These are phyloP conservation scores for Ramularia collo-cygni DNA, from an alignment of 2,329 filamentous ascomycete species.

Conservation along the genomic window DNA sequence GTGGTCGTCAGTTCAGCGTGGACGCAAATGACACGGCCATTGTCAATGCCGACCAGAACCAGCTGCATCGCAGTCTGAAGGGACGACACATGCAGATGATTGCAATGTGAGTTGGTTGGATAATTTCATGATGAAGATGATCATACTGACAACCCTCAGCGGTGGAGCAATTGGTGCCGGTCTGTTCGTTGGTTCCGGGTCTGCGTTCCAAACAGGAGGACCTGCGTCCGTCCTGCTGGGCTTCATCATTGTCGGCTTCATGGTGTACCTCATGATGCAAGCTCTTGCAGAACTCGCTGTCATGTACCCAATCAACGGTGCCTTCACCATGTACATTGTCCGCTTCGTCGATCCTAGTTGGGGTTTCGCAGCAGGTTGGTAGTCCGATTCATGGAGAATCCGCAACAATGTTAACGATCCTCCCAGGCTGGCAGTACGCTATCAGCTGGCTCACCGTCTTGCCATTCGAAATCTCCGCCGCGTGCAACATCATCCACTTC, in stretches of 20 bases:
- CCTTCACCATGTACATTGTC: slow-evolving; percentile 30
- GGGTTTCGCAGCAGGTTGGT: slow-evolving; percentile 24
- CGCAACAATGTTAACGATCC: neutral
- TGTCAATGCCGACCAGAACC: slow-evolving; percentile 16
- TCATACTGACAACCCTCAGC: too few relatives aligned
- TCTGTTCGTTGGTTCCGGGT: slow-evolving; percentile 47
- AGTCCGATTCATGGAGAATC: neutral
- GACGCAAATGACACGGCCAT: slow-evolving; percentile 11
- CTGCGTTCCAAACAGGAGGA: slow-evolving; percentile 42
- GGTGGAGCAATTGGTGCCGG: slow-evolving; percentile 43
- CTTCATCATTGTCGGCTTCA: slow-evolving; percentile 35
- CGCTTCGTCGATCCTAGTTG: slow-evolving; percentile 32
- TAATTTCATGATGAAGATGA: neutral
- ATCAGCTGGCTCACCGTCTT: slow-evolving; percentile 27
- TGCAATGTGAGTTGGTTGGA: slow-evolving; percentile 24
- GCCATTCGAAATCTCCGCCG: slow-evolving; percentile 28
- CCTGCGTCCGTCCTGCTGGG: slow-evolving; percentile 43
- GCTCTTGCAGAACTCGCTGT: slow-evolving; percentile 31
- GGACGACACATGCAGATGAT: slow-evolving; percentile 34
- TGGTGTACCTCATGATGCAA: slow-evolving; percentile 32
- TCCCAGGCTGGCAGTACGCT: slow-evolving; percentile 24
- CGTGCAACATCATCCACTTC: slow-evolving; percentile 26
- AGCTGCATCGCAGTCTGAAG: slow-evolving; percentile 25
- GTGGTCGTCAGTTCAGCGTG: slow-evolving; percentile 13
- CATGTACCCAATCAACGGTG: slow-evolving; percentile 30